These are phyloP conservation scores for Diaporthe citrichinensis DNA, from an alignment of 2,329 filamentous ascomycete species.

Conservation along the genomic window DNA sequence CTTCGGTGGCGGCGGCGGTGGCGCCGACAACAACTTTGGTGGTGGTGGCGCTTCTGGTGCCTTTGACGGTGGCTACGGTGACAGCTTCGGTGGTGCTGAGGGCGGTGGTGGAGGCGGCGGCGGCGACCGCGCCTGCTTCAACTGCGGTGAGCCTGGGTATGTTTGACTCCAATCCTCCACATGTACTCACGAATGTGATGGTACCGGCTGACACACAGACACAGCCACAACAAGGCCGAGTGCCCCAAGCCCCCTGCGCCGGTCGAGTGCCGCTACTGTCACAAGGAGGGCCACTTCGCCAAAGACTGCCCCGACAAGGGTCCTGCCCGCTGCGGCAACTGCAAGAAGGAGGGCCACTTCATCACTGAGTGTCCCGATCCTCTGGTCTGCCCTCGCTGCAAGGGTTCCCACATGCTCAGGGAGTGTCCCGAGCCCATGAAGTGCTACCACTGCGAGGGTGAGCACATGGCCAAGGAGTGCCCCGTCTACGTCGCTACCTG, in stretches of 20 bases:
- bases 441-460: constrained; percentile 62
- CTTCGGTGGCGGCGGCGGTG: neutral
- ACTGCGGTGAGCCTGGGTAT: constrained; percentile 69
- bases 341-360: constrained; percentile 66
- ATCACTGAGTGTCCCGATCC: constrained; percentile 73
- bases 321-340: constrained; percentile 53
- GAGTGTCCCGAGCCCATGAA: constrained; percentile 61
- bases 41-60: constrained; percentile 13
- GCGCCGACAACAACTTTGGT: constrained; percentile 1
- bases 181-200: neutral
- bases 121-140: constrained; percentile 67
- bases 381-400: constrained; percentile 57
- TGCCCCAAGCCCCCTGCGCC: constrained; percentile 67
- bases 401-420: constrained; percentile 65
- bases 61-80: constrained; percentile 12
- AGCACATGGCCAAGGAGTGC: constrained; percentile 68
- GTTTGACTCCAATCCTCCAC: constrained; percentile 44
- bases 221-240: constrained; percentile 73
- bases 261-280: constrained; percentile 56
- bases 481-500: constrained; percentile 66
- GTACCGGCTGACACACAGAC: constrained; percentile 2
- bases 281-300: constrained; percentile 65
- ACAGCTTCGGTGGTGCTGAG: constrained; percentile 23
- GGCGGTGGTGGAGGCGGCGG: constrained; percentile 42
- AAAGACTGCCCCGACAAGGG: constrained; percentile 65